phyloP scores from a whole-genome alignment of 306 rosid genomes.

The Herpetospermum pedunculosum region DNA sequence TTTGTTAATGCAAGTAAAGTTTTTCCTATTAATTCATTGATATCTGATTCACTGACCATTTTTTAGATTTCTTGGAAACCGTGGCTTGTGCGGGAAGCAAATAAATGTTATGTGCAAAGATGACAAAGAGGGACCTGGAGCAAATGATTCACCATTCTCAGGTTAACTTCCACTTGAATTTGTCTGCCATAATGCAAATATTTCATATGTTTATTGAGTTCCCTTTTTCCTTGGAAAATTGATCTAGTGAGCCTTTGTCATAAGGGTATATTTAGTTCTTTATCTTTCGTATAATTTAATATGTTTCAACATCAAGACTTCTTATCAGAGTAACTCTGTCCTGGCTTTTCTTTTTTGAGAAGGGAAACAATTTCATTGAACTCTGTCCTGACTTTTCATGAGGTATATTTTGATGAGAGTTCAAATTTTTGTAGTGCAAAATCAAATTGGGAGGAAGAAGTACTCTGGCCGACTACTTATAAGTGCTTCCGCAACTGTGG shows the following conservation, averaged over 20 bases:
- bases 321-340: background rate
- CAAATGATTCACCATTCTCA: constrained; percentile 27
- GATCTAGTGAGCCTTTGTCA: background rate
- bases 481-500: constrained; percentile 98
- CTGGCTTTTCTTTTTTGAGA: constrained; percentile 1
- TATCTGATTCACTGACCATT: constrained; percentile 5
- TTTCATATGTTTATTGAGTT: background rate
- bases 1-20: background rate
- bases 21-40: background rate
- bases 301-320: background rate
- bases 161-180: constrained; percentile 27
- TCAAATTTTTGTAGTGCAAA: constrained; percentile 36
- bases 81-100: constrained; percentile 82
- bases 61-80: constrained; percentile 85
- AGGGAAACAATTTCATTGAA: no score
- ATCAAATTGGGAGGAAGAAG: constrained; percentile 54
- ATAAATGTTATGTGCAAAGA: constrained; percentile 51
- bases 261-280: background rate
- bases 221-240: background rate
- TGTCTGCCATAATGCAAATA: background rate
- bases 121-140: constrained; percentile 36
- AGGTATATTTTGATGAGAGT: background rate
- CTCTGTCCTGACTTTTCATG: background rate
- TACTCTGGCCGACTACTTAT: constrained; percentile 85
- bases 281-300: background rate